These are phyloP conservation scores for Penicillium malachiteum DNA, from an alignment of 495 filamentous ascomycete genomes.

Conservation along the genomic window DNA sequence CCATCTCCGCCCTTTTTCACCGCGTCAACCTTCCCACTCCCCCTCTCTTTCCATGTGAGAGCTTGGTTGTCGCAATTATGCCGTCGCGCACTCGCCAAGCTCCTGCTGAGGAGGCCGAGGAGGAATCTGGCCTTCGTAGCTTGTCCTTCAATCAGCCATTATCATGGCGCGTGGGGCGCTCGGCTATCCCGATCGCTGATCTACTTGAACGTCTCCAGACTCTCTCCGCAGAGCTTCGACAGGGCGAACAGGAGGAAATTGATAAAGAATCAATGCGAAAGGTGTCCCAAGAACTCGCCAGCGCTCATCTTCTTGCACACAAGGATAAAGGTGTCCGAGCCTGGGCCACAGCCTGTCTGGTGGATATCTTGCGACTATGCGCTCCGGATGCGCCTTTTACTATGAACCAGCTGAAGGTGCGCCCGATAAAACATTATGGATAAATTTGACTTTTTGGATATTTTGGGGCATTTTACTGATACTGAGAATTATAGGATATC, in stretches of 20 bases:
- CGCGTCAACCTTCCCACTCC: slow-evolving; percentile 19
- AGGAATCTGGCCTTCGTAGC: slow-evolving; percentile 37
- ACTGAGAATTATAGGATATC: slow-evolving; percentile 63
- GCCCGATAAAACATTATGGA: slow-evolving; percentile 8
- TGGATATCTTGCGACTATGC: slow-evolving; percentile 90
- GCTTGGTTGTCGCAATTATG: slow-evolving; percentile 36
- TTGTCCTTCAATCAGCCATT: slow-evolving; percentile 78
- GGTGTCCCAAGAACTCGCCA: slow-evolving; percentile 86
- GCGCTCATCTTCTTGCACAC: slow-evolving; percentile 77
- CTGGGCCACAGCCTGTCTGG: slow-evolving; percentile 82
- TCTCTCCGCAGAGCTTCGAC: slow-evolving; percentile 78
- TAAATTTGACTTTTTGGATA: not conserved
- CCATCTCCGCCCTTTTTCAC: slow-evolving; percentile 19
- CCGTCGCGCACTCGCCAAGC: slow-evolving; percentile 50
- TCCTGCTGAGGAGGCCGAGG: slow-evolving; percentile 40
- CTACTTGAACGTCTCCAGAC: slow-evolving; percentile 76
- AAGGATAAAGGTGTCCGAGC: slow-evolving; percentile 92
- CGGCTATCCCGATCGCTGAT: slow-evolving; percentile 76
- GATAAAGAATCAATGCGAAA: slow-evolving; percentile 75
- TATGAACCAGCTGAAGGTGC: slow-evolving; percentile 82
- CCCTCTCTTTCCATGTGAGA: slow-evolving; percentile 27
- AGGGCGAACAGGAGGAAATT: slow-evolving; percentile 83
- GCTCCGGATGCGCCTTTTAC: slow-evolving; percentile 96
- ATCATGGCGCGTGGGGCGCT: slow-evolving; percentile 87
- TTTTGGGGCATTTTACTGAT: slow-evolving; percentile 6